A percentile compares a stretch with the other conserved stretches of the same genome.
These are phyloP conservation scores for Triglochin maritima DNA, from an alignment of 106 monocot species.

Conservation along the genomic window DNA sequence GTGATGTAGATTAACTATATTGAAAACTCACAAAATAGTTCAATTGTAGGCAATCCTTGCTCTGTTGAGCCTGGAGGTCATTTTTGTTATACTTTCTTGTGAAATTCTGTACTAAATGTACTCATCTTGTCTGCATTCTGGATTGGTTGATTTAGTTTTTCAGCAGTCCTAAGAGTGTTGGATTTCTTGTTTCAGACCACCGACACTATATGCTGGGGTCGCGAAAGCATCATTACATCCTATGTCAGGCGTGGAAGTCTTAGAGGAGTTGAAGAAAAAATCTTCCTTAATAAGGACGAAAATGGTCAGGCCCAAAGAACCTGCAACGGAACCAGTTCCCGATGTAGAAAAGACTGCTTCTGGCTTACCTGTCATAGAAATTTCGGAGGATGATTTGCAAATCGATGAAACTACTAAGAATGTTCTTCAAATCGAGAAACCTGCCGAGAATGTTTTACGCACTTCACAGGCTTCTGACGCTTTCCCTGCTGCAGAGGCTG, in stretches of 20 bases:
- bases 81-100: too few species aligned
- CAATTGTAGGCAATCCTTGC: too few species aligned
- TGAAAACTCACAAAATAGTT: too few species aligned
- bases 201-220: conserved; percentile 54
- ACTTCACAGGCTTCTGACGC: background rate
- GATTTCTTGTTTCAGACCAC: conserved; percentile 42
- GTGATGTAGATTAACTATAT: too few species aligned
- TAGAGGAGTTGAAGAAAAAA: conserved; percentile 27
- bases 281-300: conserved; percentile 30
- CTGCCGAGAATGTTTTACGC: background rate
- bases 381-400: background rate
- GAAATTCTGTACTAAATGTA: too few species aligned
- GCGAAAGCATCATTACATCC: conserved; percentile 28
- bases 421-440: background rate
- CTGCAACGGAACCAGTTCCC: background rate
- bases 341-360: background rate
- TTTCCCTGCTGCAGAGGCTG: background rate
- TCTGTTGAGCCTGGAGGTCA: too few species aligned
- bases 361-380: conserved; percentile 3
- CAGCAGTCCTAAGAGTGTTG: too few species aligned
- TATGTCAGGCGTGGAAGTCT: conserved; percentile 17
- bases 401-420: background rate
- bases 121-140: too few species aligned
- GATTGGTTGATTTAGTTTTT: too few species aligned
- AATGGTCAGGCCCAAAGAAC: conserved; percentile 22